Percentiles rank a stretch among this genome's conserved stretches.
Conservation (phyloP, 352 stramenopile genomes). For the Pilasporangium apinafurcum region DNA sequence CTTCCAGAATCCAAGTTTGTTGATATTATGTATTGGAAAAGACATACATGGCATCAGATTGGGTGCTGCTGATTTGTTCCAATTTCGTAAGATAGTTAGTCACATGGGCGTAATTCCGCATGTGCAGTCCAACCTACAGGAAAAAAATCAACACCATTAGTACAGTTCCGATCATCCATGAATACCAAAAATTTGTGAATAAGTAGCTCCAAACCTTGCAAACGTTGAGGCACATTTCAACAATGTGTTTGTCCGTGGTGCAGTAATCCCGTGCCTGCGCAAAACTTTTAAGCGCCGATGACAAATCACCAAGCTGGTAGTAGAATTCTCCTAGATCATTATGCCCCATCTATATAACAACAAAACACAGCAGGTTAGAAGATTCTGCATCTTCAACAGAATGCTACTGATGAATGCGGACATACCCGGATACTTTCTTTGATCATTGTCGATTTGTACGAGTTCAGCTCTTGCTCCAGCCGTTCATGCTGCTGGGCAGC, state of each 20-base stretch:
- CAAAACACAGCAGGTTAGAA: too few relatives aligned
- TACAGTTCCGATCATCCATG: background rate
- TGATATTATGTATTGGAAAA: background rate
- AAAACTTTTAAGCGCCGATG: constrained; percentile 77
- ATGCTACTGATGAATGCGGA: too few relatives aligned
- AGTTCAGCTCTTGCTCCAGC: constrained; percentile 85
- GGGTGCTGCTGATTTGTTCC: constrained; percentile 63
- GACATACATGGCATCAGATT: constrained; percentile 64
- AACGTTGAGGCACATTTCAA: constrained; percentile 88
- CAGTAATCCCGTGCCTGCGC: constrained; percentile 86
- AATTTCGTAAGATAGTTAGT: constrained; percentile 86
- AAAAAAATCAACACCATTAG: background rate
- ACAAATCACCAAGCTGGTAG: constrained; percentile 75
- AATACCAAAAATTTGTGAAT: background rate
- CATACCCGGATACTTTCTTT: constrained; percentile 87
- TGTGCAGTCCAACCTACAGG: constrained; percentile 62
- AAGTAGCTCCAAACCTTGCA: constrained; percentile 51
- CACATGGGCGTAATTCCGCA: constrained; percentile 82
- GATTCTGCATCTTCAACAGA: too few relatives aligned
- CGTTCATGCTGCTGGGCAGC: constrained; percentile 68
- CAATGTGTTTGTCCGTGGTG: constrained; percentile 86
- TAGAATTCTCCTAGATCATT: constrained; percentile 87
- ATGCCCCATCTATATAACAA: constrained; percentile 64
- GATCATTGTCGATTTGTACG: constrained; percentile 90
- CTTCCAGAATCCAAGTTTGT: background rate